phyloP scores from a whole-genome alignment of 805 yeast genomes.

The Lipomyces yamadae region DNA sequence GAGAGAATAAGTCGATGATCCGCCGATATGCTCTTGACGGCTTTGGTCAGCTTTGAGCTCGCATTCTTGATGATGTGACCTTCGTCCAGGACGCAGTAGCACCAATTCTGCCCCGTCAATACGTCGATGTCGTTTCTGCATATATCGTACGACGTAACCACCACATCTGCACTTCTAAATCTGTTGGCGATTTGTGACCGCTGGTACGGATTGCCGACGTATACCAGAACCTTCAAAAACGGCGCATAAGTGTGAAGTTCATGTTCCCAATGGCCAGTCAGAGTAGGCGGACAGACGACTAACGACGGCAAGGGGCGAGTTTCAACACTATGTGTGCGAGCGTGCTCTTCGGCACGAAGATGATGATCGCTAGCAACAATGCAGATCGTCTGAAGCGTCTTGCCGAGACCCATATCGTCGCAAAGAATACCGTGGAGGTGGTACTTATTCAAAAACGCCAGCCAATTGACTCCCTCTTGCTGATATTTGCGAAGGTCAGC shows the following conservation, averaged over 20 bases:
- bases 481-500: slow-evolving; percentile 94
- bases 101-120: slow-evolving; percentile 67
- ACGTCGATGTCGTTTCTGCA: slow-evolving; percentile 85
- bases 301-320: slow-evolving; percentile 79
- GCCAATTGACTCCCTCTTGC: slow-evolving; percentile 98
- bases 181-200: slow-evolving; percentile 61
- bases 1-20: slow-evolving; percentile 89
- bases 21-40: slow-evolving; percentile 81
- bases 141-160: slow-evolving; percentile 95
- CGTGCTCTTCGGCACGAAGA: slow-evolving; percentile 72
- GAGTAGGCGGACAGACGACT: slow-evolving; percentile 93
- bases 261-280: slow-evolving; percentile 99
- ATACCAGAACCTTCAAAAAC: slow-evolving; percentile 76
- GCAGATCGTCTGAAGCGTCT: slow-evolving; percentile 95
- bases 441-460: slow-evolving; percentile 90
- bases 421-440: slow-evolving; percentile 96
- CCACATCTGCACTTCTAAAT: slow-evolving; percentile 70
- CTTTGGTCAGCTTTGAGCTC: slow-evolving; percentile 80
- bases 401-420: slow-evolving; percentile 99
- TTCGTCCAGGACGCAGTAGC: slow-evolving; percentile 95
- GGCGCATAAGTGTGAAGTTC: slow-evolving; percentile 91
- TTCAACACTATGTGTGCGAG: slow-evolving; percentile 63
- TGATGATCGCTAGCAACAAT: slow-evolving; percentile 96
- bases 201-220: slow-evolving; percentile 88
- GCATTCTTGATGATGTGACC: slow-evolving; percentile 97